Conservation (phyloP, 352 stramenopile genomes). For the Pythium vanterpoolii region DNA sequence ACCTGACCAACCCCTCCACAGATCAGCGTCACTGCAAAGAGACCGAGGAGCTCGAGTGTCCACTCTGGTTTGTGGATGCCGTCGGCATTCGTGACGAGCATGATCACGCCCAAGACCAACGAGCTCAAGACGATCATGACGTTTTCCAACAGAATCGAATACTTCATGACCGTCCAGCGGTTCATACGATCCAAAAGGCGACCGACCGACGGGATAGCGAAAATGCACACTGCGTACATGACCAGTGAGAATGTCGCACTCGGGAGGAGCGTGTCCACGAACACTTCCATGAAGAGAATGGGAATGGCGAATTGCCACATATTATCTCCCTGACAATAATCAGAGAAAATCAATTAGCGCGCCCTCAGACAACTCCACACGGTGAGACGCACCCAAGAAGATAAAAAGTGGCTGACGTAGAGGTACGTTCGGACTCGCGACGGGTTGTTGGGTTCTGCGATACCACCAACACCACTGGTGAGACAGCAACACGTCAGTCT, state of each 20-base stretch:
- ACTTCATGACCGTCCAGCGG: conserved; percentile 67
- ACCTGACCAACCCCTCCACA: conserved; percentile 71
- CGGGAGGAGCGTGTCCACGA: conserved; percentile 33
- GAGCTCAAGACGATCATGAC: conserved; percentile 70
- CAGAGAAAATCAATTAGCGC: neutral
- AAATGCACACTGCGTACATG: conserved; percentile 49
- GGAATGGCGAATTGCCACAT: conserved; percentile 17
- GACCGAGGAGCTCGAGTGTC: conserved; percentile 37
- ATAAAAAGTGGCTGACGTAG: conserved; percentile 72
- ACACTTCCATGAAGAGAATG: conserved; percentile 15
- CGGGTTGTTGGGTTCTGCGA: neutral
- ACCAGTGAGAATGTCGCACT: conserved; percentile 46
- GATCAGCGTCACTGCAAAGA: conserved; percentile 55
- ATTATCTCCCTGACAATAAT: conserved; percentile 3
- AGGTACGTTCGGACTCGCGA: conserved; percentile 61
- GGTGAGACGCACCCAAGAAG: conserved; percentile 50
- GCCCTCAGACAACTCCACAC: neutral
- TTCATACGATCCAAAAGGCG: conserved; percentile 59
- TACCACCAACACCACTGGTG: neutral
- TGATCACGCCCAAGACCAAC: conserved; percentile 51
- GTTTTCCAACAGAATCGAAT: conserved; percentile 75
- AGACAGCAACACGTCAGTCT: neutral
- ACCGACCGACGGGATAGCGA: conserved; percentile 66
- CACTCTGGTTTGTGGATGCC: conserved; percentile 52
- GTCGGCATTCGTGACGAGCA: conserved; percentile 60